Conservation (phyloP, 768 basidiomycete genomes). For the Panus rudis region DNA sequence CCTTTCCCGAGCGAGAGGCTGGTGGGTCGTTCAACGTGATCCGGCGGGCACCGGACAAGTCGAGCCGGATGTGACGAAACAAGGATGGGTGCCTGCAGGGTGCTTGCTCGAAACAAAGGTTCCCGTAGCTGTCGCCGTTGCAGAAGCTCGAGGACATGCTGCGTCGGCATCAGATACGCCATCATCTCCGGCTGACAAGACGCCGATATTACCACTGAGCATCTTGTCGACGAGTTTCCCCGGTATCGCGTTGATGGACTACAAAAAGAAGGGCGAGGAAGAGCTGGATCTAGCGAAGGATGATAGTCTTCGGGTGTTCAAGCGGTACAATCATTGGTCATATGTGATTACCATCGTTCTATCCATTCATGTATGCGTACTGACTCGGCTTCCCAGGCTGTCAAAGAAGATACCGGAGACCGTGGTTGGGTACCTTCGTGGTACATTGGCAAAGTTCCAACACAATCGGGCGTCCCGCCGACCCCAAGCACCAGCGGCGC, state of each 20-base stretch:
- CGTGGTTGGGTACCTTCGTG: slow-evolving; percentile 98
- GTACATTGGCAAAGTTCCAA: slow-evolving; percentile 86
- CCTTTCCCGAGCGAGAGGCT: slow-evolving; percentile 88
- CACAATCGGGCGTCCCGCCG: slow-evolving; percentile 30
- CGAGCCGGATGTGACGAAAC: slow-evolving; percentile 69
- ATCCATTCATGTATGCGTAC: slow-evolving; percentile 10
- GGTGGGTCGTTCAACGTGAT: slow-evolving; percentile 99
- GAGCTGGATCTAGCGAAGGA: slow-evolving; percentile 88
- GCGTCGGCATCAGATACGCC: slow-evolving; percentile 28
- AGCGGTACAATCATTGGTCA: slow-evolving; percentile 97
- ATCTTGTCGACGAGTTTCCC: slow-evolving; percentile 98
- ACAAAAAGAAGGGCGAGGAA: slow-evolving; percentile 88
- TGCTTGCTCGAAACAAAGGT: slow-evolving; percentile 91
- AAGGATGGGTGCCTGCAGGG: slow-evolving; percentile 97
- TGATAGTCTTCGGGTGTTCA: slow-evolving; percentile 86
- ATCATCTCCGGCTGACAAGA: slow-evolving; percentile 35
- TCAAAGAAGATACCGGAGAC: slow-evolving; percentile 89
- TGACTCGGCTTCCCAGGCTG: slow-evolving; percentile 48
- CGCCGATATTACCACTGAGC: slow-evolving; percentile 78
- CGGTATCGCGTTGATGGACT: slow-evolving; percentile 94
- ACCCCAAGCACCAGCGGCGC: slow-evolving; percentile 37
- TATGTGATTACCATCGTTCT: slow-evolving; percentile 46
- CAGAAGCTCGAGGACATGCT: slow-evolving; percentile 55
- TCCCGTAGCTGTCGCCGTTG: slow-evolving; percentile 82
- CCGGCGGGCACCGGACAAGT: slow-evolving; percentile 76